phyloP scores from a whole-genome alignment of 2,329 filamentous ascomycete species.

The Aspergillus ochraceoroseus region DNA sequence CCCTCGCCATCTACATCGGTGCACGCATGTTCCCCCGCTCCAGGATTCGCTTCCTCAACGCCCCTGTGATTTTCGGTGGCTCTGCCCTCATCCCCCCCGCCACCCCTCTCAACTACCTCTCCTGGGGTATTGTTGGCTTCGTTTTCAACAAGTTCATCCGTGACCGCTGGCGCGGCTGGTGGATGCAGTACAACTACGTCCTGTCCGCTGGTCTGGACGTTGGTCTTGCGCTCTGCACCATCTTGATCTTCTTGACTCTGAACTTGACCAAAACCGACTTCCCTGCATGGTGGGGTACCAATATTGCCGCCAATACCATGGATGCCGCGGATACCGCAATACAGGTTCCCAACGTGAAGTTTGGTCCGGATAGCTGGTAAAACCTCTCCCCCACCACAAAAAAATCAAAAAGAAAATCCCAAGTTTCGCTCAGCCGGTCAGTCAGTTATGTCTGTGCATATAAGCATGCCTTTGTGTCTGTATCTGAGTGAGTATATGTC shows the following conservation, averaged over 20 bases:
- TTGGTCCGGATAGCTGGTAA: conserved; percentile 51
- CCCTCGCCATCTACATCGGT: conserved; percentile 58
- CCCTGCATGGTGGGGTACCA: conserved; percentile 66
- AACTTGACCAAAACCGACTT: conserved; percentile 54
- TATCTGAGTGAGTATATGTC: no score
- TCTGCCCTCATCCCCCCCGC: conserved; percentile 62
- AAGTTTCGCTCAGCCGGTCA: no score
- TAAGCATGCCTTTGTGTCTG: no score
- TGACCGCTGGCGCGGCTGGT: conserved; percentile 64
- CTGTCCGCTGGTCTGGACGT: conserved; percentile 66
- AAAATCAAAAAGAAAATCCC: no score
- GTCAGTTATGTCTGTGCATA: no score
- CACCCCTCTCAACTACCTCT: conserved; percentile 64
- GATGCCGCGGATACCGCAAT: conserved; percentile 58
- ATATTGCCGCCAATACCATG: conserved; percentile 55
- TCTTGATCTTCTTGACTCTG: conserved; percentile 66
- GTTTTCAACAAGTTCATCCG: conserved; percentile 66
- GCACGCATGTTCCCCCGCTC: conserved; percentile 59
- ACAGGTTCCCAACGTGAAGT: conserved; percentile 55
- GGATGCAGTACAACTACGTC: conserved; percentile 73
- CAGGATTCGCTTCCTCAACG: conserved; percentile 61
- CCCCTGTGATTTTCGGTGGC: conserved; percentile 64
- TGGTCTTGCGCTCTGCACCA: conserved; percentile 60
- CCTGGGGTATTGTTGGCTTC: conserved; percentile 64
- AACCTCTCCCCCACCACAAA: no score